Percentiles rank a stretch among this genome's conserved stretches.
These are phyloP conservation scores for Ramaria sp. DNA, from an alignment of 768 basidiomycete genomes.

Conservation along the genomic window DNA sequence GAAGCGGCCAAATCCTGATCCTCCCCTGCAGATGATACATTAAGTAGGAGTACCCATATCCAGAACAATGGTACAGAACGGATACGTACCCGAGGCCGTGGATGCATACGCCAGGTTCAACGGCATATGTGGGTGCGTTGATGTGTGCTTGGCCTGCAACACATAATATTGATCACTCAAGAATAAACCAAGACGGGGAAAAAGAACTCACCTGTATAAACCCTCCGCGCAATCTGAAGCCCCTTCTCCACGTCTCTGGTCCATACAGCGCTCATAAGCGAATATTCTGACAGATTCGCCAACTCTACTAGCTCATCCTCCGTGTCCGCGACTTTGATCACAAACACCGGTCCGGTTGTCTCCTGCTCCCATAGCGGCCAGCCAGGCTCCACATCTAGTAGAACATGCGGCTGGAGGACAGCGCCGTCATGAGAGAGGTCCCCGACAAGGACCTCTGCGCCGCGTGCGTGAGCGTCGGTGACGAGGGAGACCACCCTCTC, in stretches of 20 bases:
- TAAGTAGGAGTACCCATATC: background rate
- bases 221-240: slow-evolving; percentile 31
- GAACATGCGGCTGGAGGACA: slow-evolving; percentile 40
- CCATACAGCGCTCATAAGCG: slow-evolving; percentile 43
- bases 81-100: slow-evolving; percentile 36
- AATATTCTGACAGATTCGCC: slow-evolving; percentile 44
- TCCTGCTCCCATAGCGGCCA: slow-evolving; percentile 48
- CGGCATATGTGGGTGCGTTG: slow-evolving; percentile 42
- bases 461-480: slow-evolving; percentile 29
- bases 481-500: slow-evolving; percentile 33
- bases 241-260: slow-evolving; percentile 33
- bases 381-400: slow-evolving; percentile 34
- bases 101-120: slow-evolving; percentile 26
- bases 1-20: slow-evolving; percentile 40
- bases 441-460: slow-evolving; percentile 35
- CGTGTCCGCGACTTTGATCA: slow-evolving; percentile 33
- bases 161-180: slow-evolving; percentile 12
- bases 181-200: background rate
- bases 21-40: slow-evolving; percentile 13
- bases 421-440: slow-evolving; percentile 28
- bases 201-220: slow-evolving; percentile 31
- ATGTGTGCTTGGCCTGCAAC: slow-evolving; percentile 35
- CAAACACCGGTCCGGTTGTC: slow-evolving; percentile 48
- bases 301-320: slow-evolving; percentile 43
- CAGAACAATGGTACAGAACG: background rate